phyloP scores from a whole-genome alignment of 1,284 basidiomycete genomes.

The Fistulina hepatica region DNA sequence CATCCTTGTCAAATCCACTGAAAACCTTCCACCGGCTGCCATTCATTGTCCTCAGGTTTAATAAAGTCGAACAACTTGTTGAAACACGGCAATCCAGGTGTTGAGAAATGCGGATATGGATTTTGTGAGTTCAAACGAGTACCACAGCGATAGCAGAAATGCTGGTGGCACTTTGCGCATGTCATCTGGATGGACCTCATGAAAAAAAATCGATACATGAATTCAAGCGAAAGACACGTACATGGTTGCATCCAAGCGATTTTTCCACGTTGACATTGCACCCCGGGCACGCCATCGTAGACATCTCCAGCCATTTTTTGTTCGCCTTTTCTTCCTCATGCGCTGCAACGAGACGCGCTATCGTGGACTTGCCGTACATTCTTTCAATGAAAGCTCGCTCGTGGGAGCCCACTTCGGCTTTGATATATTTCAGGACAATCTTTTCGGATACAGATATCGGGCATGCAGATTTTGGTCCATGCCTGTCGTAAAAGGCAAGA shows the following conservation, averaged over 20 bases:
- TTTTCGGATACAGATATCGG: constrained; percentile 49
- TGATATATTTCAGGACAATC: constrained; percentile 53
- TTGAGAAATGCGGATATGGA: constrained; percentile 65
- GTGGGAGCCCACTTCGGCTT: constrained; percentile 35
- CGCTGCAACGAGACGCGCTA: constrained; percentile 43
- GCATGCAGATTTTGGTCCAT: constrained; percentile 60
- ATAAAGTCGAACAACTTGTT: constrained; percentile 57
- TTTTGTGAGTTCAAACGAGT: constrained; percentile 34
- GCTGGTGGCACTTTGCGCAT: constrained; percentile 52
- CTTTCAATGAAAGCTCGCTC: constrained; percentile 41
- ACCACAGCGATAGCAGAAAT: constrained; percentile 76
- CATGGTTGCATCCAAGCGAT: constrained; percentile 65
- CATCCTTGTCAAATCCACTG: no score
- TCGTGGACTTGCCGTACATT: constrained; percentile 47
- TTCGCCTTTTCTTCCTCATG: constrained; percentile 61
- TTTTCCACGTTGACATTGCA: constrained; percentile 67
- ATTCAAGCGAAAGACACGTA: constrained; percentile 26
- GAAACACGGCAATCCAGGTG: constrained; percentile 42
- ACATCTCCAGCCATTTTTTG: constrained; percentile 48
- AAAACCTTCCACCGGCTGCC: constrained; percentile 42
- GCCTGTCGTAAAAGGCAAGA: constrained; percentile 34
- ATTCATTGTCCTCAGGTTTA: constrained; percentile 35
- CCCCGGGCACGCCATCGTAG: constrained; percentile 59
- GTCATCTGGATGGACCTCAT: constrained; percentile 44
- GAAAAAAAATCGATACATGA: constrained; percentile 5